These are phyloP conservation scores for Geoglossum glabrum DNA, from an alignment of 495 filamentous ascomycete genomes.

Conservation along the genomic window DNA sequence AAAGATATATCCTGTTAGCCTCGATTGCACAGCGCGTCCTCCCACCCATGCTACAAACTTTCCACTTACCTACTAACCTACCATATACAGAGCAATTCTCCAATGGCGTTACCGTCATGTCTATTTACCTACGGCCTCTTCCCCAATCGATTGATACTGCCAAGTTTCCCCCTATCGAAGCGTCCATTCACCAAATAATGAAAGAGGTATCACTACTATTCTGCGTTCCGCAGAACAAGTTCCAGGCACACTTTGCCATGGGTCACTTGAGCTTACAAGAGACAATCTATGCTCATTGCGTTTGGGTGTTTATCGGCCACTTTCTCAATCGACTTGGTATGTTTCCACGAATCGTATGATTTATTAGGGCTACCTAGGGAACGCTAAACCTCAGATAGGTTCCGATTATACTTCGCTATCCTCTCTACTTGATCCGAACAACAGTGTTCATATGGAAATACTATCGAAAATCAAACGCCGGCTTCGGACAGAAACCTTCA, in stretches of 20 bases:
- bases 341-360: not conserved
- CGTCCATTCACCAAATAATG: slow-evolving; percentile 95
- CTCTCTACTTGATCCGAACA: slow-evolving; percentile 60
- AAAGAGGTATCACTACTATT: slow-evolving; percentile 94
- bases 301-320: slow-evolving; percentile 92
- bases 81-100: slow-evolving; percentile 63
- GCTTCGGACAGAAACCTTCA: slow-evolving; percentile 90
- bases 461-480: slow-evolving; percentile 91
- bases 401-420: slow-evolving; percentile 76
- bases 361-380: not conserved
- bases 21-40: not conserved
- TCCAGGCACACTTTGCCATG: slow-evolving; percentile 73
- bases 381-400: slow-evolving; percentile 15
- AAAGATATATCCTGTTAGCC: not conserved
- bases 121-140: slow-evolving; percentile 67
- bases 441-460: slow-evolving; percentile 70
- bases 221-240: slow-evolving; percentile 93
- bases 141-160: slow-evolving; percentile 27
- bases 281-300: slow-evolving; percentile 89
- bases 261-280: slow-evolving; percentile 86
- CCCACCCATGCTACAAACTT: not conserved
- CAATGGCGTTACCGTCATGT: slow-evolving; percentile 93
- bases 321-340: slow-evolving; percentile 78
- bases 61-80: not conserved
- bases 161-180: slow-evolving; percentile 61